Conservation (phyloP, 1,284 basidiomycete genomes). For the Fistulina hepatica region DNA sequence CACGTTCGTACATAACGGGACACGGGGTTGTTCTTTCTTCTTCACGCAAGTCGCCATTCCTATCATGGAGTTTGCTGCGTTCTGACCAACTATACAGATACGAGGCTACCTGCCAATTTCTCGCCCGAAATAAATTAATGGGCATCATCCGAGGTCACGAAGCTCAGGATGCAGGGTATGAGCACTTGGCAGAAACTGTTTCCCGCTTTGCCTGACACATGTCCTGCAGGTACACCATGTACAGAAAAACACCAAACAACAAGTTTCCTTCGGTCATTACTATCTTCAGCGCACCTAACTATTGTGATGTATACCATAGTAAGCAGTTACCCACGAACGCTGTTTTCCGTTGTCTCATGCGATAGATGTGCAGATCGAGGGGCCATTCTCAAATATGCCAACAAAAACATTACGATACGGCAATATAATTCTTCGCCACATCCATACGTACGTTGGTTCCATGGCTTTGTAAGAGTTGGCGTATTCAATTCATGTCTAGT, state of each 20-base stretch:
- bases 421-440: slow-evolving; percentile 94
- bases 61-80: neutral
- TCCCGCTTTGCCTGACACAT: neutral
- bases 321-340: too few relatives aligned
- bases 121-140: slow-evolving; percentile 85
- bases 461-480: too few relatives aligned
- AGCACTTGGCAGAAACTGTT: neutral
- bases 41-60: slow-evolving; percentile 61
- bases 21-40: slow-evolving; percentile 90
- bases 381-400: slow-evolving; percentile 95
- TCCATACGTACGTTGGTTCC: too few relatives aligned
- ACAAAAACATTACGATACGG: slow-evolving; percentile 95
- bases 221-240: slow-evolving; percentile 17
- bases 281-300: slow-evolving; percentile 81
- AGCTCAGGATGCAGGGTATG: slow-evolving; percentile 89
- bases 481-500: too few relatives aligned
- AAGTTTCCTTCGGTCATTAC: slow-evolving; percentile 78
- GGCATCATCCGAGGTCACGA: slow-evolving; percentile 97
- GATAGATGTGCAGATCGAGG: too few relatives aligned
- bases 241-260: slow-evolving; percentile 29
- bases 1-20: slow-evolving; percentile 78
- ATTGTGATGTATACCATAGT: slow-evolving; percentile 81
- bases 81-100: slow-evolving; percentile 1
- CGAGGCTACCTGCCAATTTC: slow-evolving; percentile 86
- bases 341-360: too few relatives aligned